phyloP scores from a whole-genome alignment of 345 rosid genomes.

The Euphorbia peplus region DNA sequence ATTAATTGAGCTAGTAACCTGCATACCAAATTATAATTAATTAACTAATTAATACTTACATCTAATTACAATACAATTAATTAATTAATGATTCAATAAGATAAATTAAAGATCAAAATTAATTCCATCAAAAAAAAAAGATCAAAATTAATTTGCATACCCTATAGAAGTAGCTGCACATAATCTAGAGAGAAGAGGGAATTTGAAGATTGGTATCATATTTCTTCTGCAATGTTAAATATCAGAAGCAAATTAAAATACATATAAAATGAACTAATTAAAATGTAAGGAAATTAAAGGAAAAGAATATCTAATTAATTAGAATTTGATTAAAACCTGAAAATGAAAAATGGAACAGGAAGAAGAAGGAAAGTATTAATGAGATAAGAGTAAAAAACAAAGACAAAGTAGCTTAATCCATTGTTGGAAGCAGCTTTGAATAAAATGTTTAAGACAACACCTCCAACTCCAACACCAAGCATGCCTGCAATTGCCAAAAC shows the following conservation, averaged over 20 bases:
- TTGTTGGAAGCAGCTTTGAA: constrained; percentile 12
- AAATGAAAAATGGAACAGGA: neutral
- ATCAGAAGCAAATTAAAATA: neutral
- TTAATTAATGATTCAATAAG: neutral
- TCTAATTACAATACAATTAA: too few species aligned
- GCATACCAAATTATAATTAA: too few species aligned
- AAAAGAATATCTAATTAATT: neutral
- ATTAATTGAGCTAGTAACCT: constrained; percentile 23
- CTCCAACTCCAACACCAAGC: neutral
- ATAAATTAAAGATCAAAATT: too few species aligned
- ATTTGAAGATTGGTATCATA: neutral
- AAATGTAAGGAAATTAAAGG: too few species aligned
- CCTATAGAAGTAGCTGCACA: neutral
- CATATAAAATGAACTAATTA: too few species aligned
- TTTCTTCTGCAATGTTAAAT: neutral
- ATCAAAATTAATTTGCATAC: constrained; percentile 2
- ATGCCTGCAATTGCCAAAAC: neutral
- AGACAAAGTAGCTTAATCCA: constrained; percentile 1
- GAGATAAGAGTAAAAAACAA: neutral
- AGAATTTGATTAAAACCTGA: neutral
- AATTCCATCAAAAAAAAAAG: too few species aligned
- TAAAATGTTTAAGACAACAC: constrained; percentile 3
- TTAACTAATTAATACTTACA: too few species aligned
- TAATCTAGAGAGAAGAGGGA: constrained; percentile 2
- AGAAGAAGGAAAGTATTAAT: neutral